These are phyloP conservation scores for Kodamaea jinghongensis DNA, from an alignment of 805 yeast species.

Conservation along the genomic window DNA sequence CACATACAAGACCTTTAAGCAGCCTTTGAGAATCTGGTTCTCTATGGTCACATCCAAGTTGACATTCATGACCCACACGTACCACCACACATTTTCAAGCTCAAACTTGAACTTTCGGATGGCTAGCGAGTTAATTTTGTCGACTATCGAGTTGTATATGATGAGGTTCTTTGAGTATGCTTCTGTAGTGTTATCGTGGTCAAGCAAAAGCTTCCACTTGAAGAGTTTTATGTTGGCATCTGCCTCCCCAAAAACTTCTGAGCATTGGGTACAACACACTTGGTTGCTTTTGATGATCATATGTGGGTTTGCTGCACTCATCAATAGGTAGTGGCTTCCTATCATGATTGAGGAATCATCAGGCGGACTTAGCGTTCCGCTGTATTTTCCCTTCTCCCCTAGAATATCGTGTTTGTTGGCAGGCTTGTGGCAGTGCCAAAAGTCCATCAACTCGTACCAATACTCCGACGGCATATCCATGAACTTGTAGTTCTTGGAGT, in stretches of 20 bases:
- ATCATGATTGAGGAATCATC: conserved; percentile 40
- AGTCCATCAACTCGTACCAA: conserved; percentile 95
- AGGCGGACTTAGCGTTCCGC: conserved; percentile 45
- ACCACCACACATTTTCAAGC: conserved; percentile 14
- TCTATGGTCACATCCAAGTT: conserved; percentile 29
- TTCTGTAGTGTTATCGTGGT: conserved; percentile 11
- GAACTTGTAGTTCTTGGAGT: conserved; percentile 34
- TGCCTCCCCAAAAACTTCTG: conserved; percentile 36
- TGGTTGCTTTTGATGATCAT: conserved; percentile 5
- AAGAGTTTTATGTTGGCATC: conserved; percentile 15
- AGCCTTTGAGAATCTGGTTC: conserved; percentile 15
- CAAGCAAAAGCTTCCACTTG: conserved; percentile 12
- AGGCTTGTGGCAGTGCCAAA: conserved; percentile 96
- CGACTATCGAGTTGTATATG: conserved; percentile 26
- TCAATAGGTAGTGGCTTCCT: conserved; percentile 55
- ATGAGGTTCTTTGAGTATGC: conserved; percentile 17
- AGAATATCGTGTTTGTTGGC: conserved; percentile 20
- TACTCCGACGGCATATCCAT: conserved; percentile 83
- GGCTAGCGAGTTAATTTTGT: conserved; percentile 40
- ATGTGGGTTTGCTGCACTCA: conserved; percentile 22
- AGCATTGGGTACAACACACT: conserved; percentile 40
- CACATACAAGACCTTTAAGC: conserved; percentile 30
- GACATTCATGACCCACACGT: conserved; percentile 36
- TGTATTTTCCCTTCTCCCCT: conserved; percentile 20
- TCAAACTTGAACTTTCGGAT: conserved; percentile 28